Evolutionary conservation across 345 rosid genomes (phyloP).

Genomic region (Eucalyptus regnans): DNA sequence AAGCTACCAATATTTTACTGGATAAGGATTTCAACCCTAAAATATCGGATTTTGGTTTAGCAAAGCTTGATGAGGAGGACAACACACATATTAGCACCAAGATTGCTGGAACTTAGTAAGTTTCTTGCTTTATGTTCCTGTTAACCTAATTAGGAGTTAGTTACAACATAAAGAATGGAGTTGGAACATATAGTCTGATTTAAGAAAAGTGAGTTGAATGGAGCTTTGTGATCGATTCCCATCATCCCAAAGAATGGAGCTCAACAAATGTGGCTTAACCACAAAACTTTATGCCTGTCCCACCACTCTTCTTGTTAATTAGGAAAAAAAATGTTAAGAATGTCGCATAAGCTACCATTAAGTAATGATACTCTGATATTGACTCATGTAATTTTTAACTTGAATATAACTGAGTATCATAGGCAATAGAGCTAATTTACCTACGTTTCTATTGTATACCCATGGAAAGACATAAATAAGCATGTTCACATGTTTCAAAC

Average conservation of each 20-base stretch:
- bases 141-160: not conserved
- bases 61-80: constrained; percentile 19
- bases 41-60: constrained; percentile 29
- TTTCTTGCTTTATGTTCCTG: not conserved
- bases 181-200: too few species aligned
- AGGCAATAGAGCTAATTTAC: not conserved
- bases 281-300: too few species aligned
- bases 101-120: constrained; percentile 23
- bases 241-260: too few species aligned
- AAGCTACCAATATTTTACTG: constrained; percentile 18
- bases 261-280: too few species aligned
- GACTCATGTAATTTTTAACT: not conserved
- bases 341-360: not conserved
- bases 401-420: not conserved
- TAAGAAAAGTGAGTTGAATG: too few species aligned
- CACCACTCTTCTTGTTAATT: too few species aligned
- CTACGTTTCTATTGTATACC: not conserved
- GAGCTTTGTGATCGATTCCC: too few species aligned
- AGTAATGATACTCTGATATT: not conserved
- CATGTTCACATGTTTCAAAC: not conserved
- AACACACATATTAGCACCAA: constrained; percentile 21
- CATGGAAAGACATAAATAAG: not conserved
- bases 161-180: not conserved
- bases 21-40: constrained; percentile 14
- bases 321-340: too few species aligned